Base-by-base conservation (phyloP, 345 rosid genomes). In the Gossypium sturtianum region DNA sequence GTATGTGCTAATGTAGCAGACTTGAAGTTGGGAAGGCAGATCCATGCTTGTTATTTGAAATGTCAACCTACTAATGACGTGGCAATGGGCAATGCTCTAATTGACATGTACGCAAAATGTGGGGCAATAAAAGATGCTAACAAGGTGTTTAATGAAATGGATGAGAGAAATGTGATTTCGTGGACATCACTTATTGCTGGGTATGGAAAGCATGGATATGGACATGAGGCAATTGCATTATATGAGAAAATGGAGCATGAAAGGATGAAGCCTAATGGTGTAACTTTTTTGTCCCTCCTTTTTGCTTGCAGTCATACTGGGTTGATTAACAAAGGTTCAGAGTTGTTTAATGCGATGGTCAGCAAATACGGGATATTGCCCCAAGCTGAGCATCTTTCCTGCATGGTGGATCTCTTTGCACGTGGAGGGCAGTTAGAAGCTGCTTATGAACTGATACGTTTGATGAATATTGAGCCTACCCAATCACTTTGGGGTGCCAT, bases 31-130 rank as follows among this genome's bases (percentile, higher is more conserved):
- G 97, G 97, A 81, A 87, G 85, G 74, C 94, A 93, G 79, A 76
- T 93, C 25, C 94, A 89, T 80, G 83, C 88, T 63, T 75, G 86
- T 23, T 82, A 86, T 60, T 41, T 87, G 23, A 91, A 48, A 48
- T 48, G 52, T 48, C 52, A 48, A 48, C 17, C 52, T 15, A 48
- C 52, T 2, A 48, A 79, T 57, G 94, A 86, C 80, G 76, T 80
- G 71, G 83, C 82, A 7, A 75, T 88, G 67, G 80, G 89, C 59
- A 90, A 90, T 83, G 87, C 93, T 41, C 83, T 90, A 70, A 83
- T 92, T 67, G 89, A 90, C 75, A 87, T 90, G 97, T 90, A 90
- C 61, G 86, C 91, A 61, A 92, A 92, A 84, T 89, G 82, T 71
- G 97, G 96, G 49, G 86, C 86, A 70, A 83, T 90, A 23, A 71